Evolutionary conservation across 495 filamentous ascomycete genomes (phyloP), one percentile per base, ranked within the genome.

Genomic region (Aspergillus nanangensis): DNA sequence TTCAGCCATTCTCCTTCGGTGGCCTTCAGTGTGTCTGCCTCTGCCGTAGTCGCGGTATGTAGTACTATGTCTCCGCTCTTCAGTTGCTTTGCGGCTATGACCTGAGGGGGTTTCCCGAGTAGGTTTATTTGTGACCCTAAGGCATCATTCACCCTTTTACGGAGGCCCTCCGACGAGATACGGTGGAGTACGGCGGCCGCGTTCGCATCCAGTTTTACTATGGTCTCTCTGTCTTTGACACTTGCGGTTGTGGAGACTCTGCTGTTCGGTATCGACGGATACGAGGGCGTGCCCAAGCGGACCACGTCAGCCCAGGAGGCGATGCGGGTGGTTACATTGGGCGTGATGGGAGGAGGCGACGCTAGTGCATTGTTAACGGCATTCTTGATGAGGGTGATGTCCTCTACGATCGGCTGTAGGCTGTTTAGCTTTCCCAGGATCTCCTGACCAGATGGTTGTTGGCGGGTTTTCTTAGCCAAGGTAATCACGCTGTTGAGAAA

Each of bases 141-240:
- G 35, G 35, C 35, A 17, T 38, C 35, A 38, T 38, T 38, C 35
- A 38, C 35, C 35, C 35, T 38, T 38, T 38, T 38, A 19, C 35
- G 35, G 14, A 38, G 35, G 3, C 20, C 35, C 14, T 38, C 35
- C 19, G 14, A 20, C 20, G 35, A 8, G 15, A 38, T 10, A 31
- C 39, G 21, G 20, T 13, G 13, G 17, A 38, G 34, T 37, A 37
- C 34, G 2, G 8, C 34, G 11, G 2, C 8, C 34, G 34, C 34
- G 34, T 37, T 37, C 34, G 34, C 34, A 37, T 37, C 34, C 34
- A 37, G 5, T 37, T 37, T 37, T 15, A 37, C 34, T 37, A 37
- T 15, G 34, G 34, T 37, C 8, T 37, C 34, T 15, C 34, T 37
- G 8, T 11, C 34, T 15, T 37, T 37, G 34, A 37, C 34, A 18